Percentiles rank a stretch among this genome's conserved stretches.
These are phyloP conservation scores for Rhynchospora tenuis DNA, from an alignment of 176 grass and related monocot species.

Conservation along the genomic window DNA sequence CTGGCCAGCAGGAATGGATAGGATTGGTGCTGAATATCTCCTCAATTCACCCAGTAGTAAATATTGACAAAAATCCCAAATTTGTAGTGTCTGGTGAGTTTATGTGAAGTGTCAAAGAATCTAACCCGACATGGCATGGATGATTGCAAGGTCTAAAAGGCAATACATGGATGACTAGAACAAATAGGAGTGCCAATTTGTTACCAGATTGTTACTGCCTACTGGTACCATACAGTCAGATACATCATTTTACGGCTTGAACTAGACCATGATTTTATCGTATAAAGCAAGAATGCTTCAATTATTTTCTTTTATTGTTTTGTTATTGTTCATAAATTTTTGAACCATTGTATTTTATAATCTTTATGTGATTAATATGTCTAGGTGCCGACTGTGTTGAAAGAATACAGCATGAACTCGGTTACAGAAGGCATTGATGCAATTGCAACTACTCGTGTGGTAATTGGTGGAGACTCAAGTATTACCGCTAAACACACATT, in stretches of 20 bases:
- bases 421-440: conserved; percentile 97
- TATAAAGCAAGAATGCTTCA: not conserved
- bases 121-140: not conserved
- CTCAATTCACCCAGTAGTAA: too few species aligned
- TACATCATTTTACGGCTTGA: not conserved
- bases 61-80: too few species aligned
- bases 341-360: not conserved
- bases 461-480: conserved; percentile 41
- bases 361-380: conserved; percentile 2
- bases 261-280: not conserved
- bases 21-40: too few species aligned
- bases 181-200: not conserved
- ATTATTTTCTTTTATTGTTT: not conserved
- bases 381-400: conserved; percentile 65
- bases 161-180: not conserved
- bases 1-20: too few species aligned
- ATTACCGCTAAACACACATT: conserved; percentile 30
- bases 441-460: conserved; percentile 83
- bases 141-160: not conserved
- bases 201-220: not conserved
- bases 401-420: conserved; percentile 74
- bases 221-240: not conserved
- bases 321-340: not conserved
- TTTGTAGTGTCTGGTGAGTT: not conserved
- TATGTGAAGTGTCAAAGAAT: not conserved